Evolutionary conservation across 2,329 filamentous ascomycete species (phyloP).

Genomic region (Fusarium sp.): DNA sequence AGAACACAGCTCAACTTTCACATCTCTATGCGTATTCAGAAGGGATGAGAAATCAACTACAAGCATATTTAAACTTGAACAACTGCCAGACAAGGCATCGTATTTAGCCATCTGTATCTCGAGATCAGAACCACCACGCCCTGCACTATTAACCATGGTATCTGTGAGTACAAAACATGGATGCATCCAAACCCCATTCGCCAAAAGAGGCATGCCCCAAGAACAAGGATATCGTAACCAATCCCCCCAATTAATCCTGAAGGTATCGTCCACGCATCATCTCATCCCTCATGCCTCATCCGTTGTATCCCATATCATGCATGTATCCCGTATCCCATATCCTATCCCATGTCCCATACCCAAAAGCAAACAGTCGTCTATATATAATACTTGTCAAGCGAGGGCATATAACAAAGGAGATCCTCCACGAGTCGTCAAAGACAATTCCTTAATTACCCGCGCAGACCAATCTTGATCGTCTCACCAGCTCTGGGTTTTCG

Average conservation of each 20-base stretch:
- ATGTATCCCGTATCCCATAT: not conserved
- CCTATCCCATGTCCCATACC: slow-evolving; percentile 1
- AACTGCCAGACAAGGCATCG: slow-evolving; percentile 9
- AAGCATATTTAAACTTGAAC: not conserved
- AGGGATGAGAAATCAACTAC: not conserved
- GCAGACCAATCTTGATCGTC: slow-evolving; percentile 53
- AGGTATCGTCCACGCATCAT: slow-evolving; percentile 35
- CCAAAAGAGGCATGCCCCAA: slow-evolving; percentile 25
- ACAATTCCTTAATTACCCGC: slow-evolving; percentile 25
- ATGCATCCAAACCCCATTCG: slow-evolving; percentile 40
- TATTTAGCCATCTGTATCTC: slow-evolving; percentile 18
- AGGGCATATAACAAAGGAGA: slow-evolving; percentile 40
- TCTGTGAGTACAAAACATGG: slow-evolving; percentile 36
- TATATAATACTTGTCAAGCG: slow-evolving; percentile 20
- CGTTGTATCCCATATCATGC: slow-evolving; percentile 15
- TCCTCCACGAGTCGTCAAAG: slow-evolving; percentile 24
- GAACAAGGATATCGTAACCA: slow-evolving; percentile 13
- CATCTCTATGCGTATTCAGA: not conserved
- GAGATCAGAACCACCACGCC: slow-evolving; percentile 23
- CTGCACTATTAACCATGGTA: slow-evolving; percentile 37
- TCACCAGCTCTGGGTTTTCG: slow-evolving; percentile 65
- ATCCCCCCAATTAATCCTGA: slow-evolving; percentile 27
- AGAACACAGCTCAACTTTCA: not conserved
- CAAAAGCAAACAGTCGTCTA: slow-evolving; percentile 22
- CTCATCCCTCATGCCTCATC: slow-evolving; percentile 19